Conservation (phyloP, 2,329 filamentous ascomycete genomes). For the Colletotrichum tropicale region DNA sequence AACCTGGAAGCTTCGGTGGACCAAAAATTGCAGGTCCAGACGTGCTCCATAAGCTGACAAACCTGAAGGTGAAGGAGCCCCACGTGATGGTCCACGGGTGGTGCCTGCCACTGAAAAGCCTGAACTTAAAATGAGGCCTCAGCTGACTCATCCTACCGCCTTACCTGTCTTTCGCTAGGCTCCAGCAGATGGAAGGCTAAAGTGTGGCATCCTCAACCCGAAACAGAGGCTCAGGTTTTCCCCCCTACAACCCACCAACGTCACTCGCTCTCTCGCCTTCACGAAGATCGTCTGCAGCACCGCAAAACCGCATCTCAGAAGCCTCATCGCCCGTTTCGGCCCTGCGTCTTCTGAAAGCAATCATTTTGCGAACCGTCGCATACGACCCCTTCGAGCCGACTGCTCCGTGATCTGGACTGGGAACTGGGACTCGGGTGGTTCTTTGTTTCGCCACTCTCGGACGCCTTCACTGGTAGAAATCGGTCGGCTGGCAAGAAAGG, state of each 20-base stretch:
- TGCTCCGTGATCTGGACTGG: conserved; percentile 40
- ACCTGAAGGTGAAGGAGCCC: not conserved
- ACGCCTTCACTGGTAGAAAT: conserved; percentile 66
- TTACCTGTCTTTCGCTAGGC: not conserved
- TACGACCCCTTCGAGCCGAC: conserved; percentile 37
- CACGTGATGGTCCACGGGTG: not conserved
- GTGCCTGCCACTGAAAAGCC: not conserved
- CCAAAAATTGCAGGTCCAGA: not conserved
- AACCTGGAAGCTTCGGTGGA: not conserved
- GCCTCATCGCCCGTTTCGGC: not conserved
- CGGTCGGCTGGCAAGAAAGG: conserved; percentile 20
- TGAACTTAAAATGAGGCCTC: not conserved
- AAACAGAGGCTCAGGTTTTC: conserved; percentile 13
- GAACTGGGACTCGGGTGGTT: conserved; percentile 31
- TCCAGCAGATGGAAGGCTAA: not conserved
- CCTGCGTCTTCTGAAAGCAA: conserved; percentile 21
- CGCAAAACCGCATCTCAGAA: conserved; percentile 20
- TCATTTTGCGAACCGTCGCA: conserved; percentile 7
- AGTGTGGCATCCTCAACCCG: conserved; percentile 1
- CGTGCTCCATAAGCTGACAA: not conserved
- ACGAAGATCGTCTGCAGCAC: conserved; percentile 36
- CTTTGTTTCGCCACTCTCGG: conserved; percentile 40
- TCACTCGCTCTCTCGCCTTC: conserved; percentile 36
- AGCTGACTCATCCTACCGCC: conserved; percentile 9
- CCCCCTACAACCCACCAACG: conserved; percentile 25